These are phyloP conservation scores for Cubamyces lactineus DNA, from an alignment of 768 basidiomycete genomes.

Conservation along the genomic window DNA sequence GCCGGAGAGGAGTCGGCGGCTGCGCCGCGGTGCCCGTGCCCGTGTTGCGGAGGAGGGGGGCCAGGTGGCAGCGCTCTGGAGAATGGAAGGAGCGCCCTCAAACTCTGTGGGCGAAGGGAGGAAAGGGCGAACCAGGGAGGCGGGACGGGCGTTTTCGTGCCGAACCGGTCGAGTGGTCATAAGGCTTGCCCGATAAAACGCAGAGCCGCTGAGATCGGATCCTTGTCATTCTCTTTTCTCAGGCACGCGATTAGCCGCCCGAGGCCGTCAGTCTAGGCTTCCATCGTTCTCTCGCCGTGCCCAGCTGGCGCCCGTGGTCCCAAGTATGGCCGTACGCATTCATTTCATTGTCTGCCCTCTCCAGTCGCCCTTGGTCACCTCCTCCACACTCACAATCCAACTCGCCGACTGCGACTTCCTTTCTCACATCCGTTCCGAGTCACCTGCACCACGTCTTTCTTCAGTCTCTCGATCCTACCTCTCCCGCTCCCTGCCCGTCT, in stretches of 20 bases:
- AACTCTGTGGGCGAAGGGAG: slow-evolving; percentile 16
- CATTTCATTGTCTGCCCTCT: not conserved
- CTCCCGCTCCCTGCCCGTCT: not conserved
- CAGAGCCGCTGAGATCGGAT: slow-evolving; percentile 32
- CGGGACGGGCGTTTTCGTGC: slow-evolving; percentile 22
- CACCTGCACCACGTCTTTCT: not conserved
- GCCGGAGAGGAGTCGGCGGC: not conserved
- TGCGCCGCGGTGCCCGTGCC: slow-evolving; percentile 7
- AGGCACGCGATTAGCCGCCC: slow-evolving; percentile 27
- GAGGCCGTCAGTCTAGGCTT: slow-evolving; percentile 20
- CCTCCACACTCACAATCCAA: not conserved
- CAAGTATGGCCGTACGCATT: not conserved
- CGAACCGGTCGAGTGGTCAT: slow-evolving; percentile 18
- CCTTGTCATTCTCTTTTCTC: slow-evolving; percentile 24
- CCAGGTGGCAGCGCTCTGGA: slow-evolving; percentile 7
- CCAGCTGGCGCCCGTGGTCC: no score
- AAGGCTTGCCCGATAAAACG: slow-evolving; percentile 25
- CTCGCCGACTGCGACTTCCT: not conserved
- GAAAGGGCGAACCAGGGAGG: not conserved
- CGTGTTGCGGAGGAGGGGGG: not conserved
- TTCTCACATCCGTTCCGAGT: not conserved
- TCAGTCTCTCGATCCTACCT: not conserved
- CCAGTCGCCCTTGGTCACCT: not conserved
- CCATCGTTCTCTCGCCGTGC: not conserved
- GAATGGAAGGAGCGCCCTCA: slow-evolving; percentile 26